Base-by-base conservation (phyloP, 345 rosid species). In the Populus simonii region DNA sequence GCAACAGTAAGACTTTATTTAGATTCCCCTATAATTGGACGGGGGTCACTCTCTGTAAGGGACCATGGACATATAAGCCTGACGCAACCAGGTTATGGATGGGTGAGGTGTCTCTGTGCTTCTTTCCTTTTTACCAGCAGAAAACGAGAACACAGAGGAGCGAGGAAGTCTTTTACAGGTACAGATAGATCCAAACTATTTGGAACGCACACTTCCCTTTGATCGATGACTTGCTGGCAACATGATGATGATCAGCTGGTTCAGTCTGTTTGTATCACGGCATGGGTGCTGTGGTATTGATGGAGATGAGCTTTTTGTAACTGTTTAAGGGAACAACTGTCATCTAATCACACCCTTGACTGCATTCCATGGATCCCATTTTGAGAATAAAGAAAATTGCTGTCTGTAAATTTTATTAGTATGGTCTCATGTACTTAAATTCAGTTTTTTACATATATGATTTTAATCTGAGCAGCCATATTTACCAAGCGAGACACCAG, bases 401-500 rank as follows among this genome's bases (percentile, higher is more conserved):
- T 57, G 27, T n/a, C 1, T 57, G 11, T 57, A 3, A 8, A n/a
- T 59, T n/a, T 59, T 10, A 9, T 59, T 9, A 9, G 63, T 6
- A 57, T 9, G 63, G 63, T 57, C 27, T 59, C 59, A 3, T 45
- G 51, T 15, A 4, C 51, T 47, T 45, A 33, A 33, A 33, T 33
- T 33, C 36, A 33, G 36, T 33, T 33, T 33, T 4, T 33, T 33
- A 4, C 36, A 33, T 33, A 33, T 33, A 33, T 33, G 36, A 33
- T 33, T 33, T 3, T 62, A 72, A 27, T 80, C 45, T 80, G 78
- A 65, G 82, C 94, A 96, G 99, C 97, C 99, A 23, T 96, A 90
- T 84, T 83, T 96, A 70, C 99, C 96, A 0, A 82, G 71, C 57
- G 91, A 93, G 82, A 96, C 99, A 29, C 98, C 99, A 0, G 87